phyloP scores from a whole-genome alignment of 1,284 basidiomycete species.

The Malassezia psittaci region DNA sequence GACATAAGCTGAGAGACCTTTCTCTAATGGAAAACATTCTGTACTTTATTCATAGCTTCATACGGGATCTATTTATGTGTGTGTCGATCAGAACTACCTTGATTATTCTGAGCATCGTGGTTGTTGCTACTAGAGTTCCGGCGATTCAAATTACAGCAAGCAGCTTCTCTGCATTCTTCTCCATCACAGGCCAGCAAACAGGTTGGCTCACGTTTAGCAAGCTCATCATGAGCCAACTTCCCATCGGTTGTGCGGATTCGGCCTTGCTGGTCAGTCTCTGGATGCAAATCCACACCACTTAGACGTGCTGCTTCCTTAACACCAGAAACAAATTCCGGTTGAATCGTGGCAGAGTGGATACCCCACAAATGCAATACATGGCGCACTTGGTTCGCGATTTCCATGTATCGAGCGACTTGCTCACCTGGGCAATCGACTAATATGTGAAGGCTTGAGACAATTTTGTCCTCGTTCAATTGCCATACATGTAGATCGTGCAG shows the following conservation, averaged over 20 bases:
- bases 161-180: constrained; percentile 33
- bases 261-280: constrained; percentile 22
- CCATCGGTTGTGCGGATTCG: constrained; percentile 33
- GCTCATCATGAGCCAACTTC: constrained; percentile 30
- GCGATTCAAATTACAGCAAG: constrained; percentile 24
- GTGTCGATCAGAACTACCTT: background rate
- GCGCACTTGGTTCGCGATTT: constrained; percentile 71
- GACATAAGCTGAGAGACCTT: no score
- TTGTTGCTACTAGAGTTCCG: background rate
- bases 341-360: constrained; percentile 64
- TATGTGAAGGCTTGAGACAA: constrained; percentile 92
- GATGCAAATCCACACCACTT: constrained; percentile 30
- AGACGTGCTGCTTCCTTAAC: constrained; percentile 35
- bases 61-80: no score
- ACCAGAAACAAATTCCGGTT: constrained; percentile 44
- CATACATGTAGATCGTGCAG: constrained; percentile 86
- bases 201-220: constrained; percentile 29
- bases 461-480: constrained; percentile 79
- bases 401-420: constrained; percentile 67
- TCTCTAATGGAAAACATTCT: no score
- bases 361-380: constrained; percentile 74
- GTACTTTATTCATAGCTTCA: no score
- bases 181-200: constrained; percentile 39
- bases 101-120: background rate
- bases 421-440: constrained; percentile 56